phyloP scores from a whole-genome alignment of 371 early-diverging fungal genomes.

The Mucor circinelloides region DNA sequence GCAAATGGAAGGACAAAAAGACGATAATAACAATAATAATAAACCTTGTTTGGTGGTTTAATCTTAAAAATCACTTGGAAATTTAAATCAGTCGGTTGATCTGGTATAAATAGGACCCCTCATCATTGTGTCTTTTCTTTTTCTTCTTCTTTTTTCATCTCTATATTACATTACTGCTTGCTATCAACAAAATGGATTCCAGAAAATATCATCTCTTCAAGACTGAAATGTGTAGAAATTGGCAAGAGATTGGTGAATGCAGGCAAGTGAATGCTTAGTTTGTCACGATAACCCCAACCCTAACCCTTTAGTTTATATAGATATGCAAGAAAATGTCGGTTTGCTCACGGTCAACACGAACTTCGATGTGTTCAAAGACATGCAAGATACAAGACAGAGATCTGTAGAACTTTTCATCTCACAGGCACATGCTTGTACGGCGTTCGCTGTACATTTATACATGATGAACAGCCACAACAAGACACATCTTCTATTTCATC shows the following conservation, averaged over 20 bases:
- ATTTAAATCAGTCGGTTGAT: slow-evolving; percentile 14
- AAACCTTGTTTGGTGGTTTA: slow-evolving; percentile 10
- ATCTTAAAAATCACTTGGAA: slow-evolving; percentile 26
- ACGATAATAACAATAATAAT: not conserved
- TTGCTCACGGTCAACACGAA: slow-evolving; percentile 89
- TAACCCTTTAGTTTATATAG: slow-evolving; percentile 25
- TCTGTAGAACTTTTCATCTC: slow-evolving; percentile 87
- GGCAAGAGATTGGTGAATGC: slow-evolving; percentile 67
- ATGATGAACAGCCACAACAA: slow-evolving; percentile 45
- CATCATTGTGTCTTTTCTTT: slow-evolving; percentile 1
- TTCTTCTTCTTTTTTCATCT: not conserved
- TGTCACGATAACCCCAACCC: not conserved
- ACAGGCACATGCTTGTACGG: slow-evolving; percentile 94
- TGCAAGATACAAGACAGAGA: slow-evolving; percentile 93
- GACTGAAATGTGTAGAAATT: slow-evolving; percentile 92
- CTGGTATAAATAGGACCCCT: not conserved
- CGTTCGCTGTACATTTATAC: slow-evolving; percentile 95
- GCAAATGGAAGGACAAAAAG: not conserved
- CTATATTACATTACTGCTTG: not conserved
- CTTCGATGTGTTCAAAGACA: slow-evolving; percentile 85
- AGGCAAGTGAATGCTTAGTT: slow-evolving; percentile 5
- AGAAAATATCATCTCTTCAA: slow-evolving; percentile 74
- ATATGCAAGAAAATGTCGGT: slow-evolving; percentile 95
- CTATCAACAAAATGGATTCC: slow-evolving; percentile 11
- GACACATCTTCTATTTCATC: not conserved